These are phyloP conservation scores for Senecio squalidus DNA, from an alignment of 140 eudicot genomes.

Conservation along the genomic window DNA sequence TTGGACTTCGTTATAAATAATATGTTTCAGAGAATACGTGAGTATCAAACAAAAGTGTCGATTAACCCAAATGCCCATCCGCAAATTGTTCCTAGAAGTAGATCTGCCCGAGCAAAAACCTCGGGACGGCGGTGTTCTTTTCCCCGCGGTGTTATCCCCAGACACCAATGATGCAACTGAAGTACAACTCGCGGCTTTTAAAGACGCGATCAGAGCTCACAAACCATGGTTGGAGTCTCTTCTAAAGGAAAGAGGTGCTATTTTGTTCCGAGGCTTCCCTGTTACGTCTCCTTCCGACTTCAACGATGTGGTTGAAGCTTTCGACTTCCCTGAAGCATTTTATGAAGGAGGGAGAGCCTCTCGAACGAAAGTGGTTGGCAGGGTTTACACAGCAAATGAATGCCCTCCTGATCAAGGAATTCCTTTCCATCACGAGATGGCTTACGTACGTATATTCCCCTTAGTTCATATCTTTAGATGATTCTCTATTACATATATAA, in stretches of 20 bases:
- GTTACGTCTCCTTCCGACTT: constrained; percentile 54
- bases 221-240: constrained; percentile 51
- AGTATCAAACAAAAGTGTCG: background rate
- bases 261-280: constrained; percentile 70
- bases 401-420: constrained; percentile 18
- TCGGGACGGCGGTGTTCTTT: background rate
- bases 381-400: constrained; percentile 77
- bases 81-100: background rate
- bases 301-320: constrained; percentile 70
- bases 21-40: too few relatives aligned
- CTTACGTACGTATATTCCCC: constrained; percentile 44
- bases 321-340: constrained; percentile 53
- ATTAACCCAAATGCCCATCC: background rate
- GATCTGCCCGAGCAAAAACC: background rate
- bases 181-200: background rate
- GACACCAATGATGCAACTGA: background rate
- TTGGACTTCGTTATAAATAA: too few relatives aligned
- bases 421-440: constrained; percentile 78
- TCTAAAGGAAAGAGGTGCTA: constrained; percentile 45
- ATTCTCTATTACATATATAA: background rate
- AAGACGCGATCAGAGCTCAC: constrained; percentile 38
- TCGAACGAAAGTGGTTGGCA: constrained; percentile 56
- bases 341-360: constrained; percentile 68
- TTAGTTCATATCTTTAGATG: constrained; percentile 1
- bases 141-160: background rate